Percentiles rank a stretch among this genome's conserved stretches.
Evolutionary conservation across 208 protist genomes (phyloP).

Genomic region (Herpetomonas tarakana): DNA sequence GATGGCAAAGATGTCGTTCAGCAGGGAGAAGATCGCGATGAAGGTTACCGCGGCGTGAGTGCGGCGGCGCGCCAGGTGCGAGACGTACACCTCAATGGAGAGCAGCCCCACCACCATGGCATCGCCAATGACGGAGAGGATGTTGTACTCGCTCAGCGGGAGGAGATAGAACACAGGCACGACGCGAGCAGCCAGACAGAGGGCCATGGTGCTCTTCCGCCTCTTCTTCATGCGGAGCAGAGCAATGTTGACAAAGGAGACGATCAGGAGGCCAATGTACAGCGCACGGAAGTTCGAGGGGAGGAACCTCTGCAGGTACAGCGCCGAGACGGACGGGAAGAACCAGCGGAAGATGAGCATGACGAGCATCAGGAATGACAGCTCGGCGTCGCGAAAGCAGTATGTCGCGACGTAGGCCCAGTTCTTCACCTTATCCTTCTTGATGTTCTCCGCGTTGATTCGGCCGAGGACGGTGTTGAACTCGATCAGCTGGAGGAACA

Average conservation of each 20-base stretch:
- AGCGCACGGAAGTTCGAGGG: slow-evolving; percentile 22
- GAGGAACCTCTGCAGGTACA: slow-evolving; percentile 10
- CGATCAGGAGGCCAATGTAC: slow-evolving; percentile 49
- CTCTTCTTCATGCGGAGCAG: slow-evolving; percentile 61
- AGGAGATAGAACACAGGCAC: slow-evolving; percentile 81
- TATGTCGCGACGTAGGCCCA: slow-evolving; percentile 72
- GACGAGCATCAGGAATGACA: slow-evolving; percentile 69
- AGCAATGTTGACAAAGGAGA: slow-evolving; percentile 65
- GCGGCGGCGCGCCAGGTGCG: slow-evolving; percentile 73
- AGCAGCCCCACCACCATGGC: slow-evolving; percentile 82
- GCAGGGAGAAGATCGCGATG: slow-evolving; percentile 77
- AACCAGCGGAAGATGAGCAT: slow-evolving; percentile 57
- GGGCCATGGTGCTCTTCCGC: slow-evolving; percentile 60
- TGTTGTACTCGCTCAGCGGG: slow-evolving; percentile 61
- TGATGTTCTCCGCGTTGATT: slow-evolving; percentile 79
- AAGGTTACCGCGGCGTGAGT: slow-evolving; percentile 85
- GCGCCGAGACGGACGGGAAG: slow-evolving; percentile 22
- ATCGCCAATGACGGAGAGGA: slow-evolving; percentile 78
- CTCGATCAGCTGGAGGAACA: slow-evolving; percentile 75
- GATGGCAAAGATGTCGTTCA: slow-evolving; percentile 84
- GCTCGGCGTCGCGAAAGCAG: slow-evolving; percentile 75
- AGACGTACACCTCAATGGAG: slow-evolving; percentile 86
- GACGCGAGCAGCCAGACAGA: slow-evolving; percentile 58
- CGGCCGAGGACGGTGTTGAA: slow-evolving; percentile 83
- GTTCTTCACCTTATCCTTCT: slow-evolving; percentile 76